Base-by-base conservation (phyloP, 768 basidiomycete species). In the Amanita polypyramis region DNA sequence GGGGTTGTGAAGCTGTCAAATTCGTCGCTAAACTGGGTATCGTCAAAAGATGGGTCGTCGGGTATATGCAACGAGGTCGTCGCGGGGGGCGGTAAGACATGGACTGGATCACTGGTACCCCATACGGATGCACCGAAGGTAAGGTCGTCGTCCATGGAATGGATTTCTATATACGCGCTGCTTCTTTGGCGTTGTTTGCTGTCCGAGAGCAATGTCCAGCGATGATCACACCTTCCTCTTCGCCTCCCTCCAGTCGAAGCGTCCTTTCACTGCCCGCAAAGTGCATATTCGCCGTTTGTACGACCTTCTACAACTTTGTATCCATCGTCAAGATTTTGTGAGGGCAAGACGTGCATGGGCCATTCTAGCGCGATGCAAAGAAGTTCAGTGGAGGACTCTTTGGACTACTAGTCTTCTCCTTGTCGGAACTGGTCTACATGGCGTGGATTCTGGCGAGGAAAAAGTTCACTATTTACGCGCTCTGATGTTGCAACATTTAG, bases 91-190 rank as follows among this genome's bases (percentile, higher is more conserved):
- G 64, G 62, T 42, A 61, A 60, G 35, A 42, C 47, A 50, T 62
- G 55, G 10, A 58, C 52, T 40, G 68, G 60, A 44, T 72, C 72
- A 36, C 68, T 67, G 5, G 70, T 64, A 33, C 76, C 79, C 86
- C 86, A 89, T 30, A 89, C 80, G 11, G 83, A 80, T 43, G 85
- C 70, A 44, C 79, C 81, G 58, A 87, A 81, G 23, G 74, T 70
- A 45, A 85, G 63, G 57, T 86, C 85, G 63, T 85, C 85, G 57
- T 83, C 81, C 80, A 85, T 80, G 54, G 23, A 12, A 32, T 20
- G 30, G 43, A 43, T 30, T 33, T 33, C 15, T 36, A 30, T 35
- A 36, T 21, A 15, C n/a, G 29, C 33, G 49, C n/a, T 38, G 47
- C 43, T 47, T 52, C 56, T 62, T 64, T 65, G 65, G 57, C 50